Evolutionary conservation across 192 early-diverging fungal species (phyloP), one percentile per base, ranked within the genome.

Genomic region (Glomus cerebriforme): DNA sequence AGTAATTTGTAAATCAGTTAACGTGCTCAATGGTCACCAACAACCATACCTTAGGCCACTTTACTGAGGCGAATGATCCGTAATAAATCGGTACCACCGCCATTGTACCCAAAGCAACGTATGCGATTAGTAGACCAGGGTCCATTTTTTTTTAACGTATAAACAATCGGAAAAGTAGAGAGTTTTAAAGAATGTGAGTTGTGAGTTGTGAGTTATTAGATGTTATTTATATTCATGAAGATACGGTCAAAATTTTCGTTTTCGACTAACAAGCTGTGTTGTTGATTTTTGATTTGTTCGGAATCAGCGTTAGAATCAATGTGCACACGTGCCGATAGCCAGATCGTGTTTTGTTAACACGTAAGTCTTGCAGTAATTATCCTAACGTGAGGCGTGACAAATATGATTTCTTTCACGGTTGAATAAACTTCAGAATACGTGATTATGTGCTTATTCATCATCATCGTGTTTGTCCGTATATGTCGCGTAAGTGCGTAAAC

Each of bases 11-110:
- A 31, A 27, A 65, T 5, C 5, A 22, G 0, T n/a, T 24, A 3
- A 35, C 3, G 17, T 69, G 37, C 2, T 12, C 39, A 12, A 10
- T 7, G 8, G 6, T 37, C n/a, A n/a, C n/a, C n/a, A n/a, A n/a
- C n/a, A n/a, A n/a, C 22, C 19, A 59, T 80, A 87, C 85, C 85
- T 88, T 89, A 59, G 90, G 86, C 74, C 86, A 84, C 80, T 90
- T 86, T 77, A 95, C 82, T n/a, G 92, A 87, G 39, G 87, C 90
- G 70, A 88, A 88, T 13, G 96, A 93, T 24, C 97, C 97, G 82
- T 87, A 86, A 86, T 95, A 94, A 77, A 98, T 97, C 22, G 96
- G 96, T 34, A 89, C 82, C 15, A 95, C 84, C 9, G 97, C 97
- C 94, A 98, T 96, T 13, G 91, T 81, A 54, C 91, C 85, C 59